phyloP scores from a whole-genome alignment of 306 rosid genomes.

The Castanospermum australe region DNA sequence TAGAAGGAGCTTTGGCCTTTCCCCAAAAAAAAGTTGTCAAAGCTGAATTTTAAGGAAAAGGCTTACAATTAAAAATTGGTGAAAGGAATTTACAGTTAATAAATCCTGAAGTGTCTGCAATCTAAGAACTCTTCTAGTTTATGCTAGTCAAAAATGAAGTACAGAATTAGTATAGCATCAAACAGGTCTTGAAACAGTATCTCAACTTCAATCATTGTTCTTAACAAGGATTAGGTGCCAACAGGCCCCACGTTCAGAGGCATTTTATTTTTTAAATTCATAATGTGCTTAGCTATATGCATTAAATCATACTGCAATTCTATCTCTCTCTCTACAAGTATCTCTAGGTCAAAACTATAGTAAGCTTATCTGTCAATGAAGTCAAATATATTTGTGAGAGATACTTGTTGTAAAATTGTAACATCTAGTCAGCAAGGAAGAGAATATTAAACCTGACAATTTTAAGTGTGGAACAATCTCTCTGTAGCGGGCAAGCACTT shows the following conservation, averaged over 20 bases:
- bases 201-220: constrained; percentile 17
- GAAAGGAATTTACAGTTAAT: background rate
- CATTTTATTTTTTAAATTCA: background rate
- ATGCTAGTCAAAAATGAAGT: background rate
- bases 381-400: background rate
- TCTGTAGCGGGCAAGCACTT: constrained; percentile 72
- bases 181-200: constrained; percentile 2
- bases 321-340: background rate
- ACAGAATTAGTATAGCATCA: background rate
- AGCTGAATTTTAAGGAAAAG: background rate
- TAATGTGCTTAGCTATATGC: constrained; percentile 1
- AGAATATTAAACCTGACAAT: constrained; percentile 59
- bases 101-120: background rate
- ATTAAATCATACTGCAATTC: background rate
- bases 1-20: background rate
- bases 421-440: constrained; percentile 13
- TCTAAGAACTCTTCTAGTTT: background rate
- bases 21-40: background rate
- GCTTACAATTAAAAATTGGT: background rate
- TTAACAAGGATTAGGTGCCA: constrained; percentile 14
- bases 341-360: background rate
- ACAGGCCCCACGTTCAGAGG: background rate
- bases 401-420: background rate
- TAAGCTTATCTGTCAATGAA: background rate
- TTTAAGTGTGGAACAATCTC: constrained; percentile 70